Conservation (phyloP, 345 rosid species). For the Pistacia atlantica region DNA sequence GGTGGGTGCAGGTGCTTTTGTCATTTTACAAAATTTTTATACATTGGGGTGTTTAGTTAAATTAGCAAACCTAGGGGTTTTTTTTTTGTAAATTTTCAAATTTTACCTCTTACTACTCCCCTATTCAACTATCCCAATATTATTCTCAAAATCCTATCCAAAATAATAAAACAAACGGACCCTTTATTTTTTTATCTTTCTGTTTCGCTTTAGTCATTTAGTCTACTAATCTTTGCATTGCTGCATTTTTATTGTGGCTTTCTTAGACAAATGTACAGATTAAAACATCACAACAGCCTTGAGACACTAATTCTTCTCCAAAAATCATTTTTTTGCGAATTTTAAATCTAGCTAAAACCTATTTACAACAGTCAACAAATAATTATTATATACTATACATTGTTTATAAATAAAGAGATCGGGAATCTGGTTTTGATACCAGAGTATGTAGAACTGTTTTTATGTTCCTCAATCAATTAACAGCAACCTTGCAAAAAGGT, state of each 20-base stretch:
- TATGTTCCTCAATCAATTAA: background rate
- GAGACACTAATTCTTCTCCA: background rate
- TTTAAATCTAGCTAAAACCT: background rate
- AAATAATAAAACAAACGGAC: too few species aligned
- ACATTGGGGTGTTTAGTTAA: too few species aligned
- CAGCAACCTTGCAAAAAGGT: background rate
- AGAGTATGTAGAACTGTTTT: background rate
- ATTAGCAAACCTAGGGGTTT: too few species aligned
- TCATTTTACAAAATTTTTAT: too few species aligned
- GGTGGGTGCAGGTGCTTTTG: too few species aligned
- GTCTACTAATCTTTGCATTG: background rate
- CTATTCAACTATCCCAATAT: too few species aligned
- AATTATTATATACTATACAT: background rate
- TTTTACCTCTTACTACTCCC: too few species aligned
- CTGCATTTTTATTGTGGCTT: background rate
- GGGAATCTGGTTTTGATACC: background rate
- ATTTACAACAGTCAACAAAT: background rate
- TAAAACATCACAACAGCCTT: background rate
- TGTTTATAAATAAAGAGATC: background rate
- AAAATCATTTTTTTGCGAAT: background rate
- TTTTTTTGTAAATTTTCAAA: too few species aligned
- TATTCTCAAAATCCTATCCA: too few species aligned
- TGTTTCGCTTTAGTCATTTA: background rate
- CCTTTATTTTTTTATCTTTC: too few species aligned
- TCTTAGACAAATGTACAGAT: background rate